Percentiles rank a stretch among this genome's conserved stretches.
These are phyloP conservation scores for Apophysomyces ossiformis DNA, from an alignment of 371 early-diverging fungal species.

Conservation along the genomic window DNA sequence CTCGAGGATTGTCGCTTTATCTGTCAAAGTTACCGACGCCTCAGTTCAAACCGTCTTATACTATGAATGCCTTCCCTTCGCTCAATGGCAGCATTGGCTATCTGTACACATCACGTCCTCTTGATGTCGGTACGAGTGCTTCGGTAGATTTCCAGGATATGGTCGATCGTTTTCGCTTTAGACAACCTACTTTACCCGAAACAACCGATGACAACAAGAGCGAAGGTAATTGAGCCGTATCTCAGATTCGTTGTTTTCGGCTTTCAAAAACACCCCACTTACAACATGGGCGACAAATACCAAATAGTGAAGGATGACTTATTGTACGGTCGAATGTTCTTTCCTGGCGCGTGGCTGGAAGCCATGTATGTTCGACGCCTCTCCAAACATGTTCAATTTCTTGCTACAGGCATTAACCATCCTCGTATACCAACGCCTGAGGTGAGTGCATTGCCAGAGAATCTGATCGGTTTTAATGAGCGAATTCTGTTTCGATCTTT, in stretches of 20 bases:
- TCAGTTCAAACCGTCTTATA: slow-evolving; percentile 78
- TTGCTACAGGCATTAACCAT: slow-evolving; percentile 75
- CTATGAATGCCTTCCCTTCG: slow-evolving; percentile 69
- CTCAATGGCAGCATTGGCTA: slow-evolving; percentile 82
- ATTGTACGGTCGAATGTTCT: slow-evolving; percentile 75
- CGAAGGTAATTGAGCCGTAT: slow-evolving; percentile 12
- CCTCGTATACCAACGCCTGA: slow-evolving; percentile 57
- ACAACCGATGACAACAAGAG: not conserved
- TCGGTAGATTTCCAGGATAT: slow-evolving; percentile 63
- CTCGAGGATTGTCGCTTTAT: slow-evolving; percentile 71
- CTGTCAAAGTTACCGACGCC: slow-evolving; percentile 77
- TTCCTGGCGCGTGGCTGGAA: slow-evolving; percentile 80
- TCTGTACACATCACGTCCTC: slow-evolving; percentile 74
- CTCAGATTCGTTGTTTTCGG: not conserved
- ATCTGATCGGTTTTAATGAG: not conserved
- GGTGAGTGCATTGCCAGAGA: slow-evolving; percentile 35
- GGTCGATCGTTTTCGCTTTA: slow-evolving; percentile 61
- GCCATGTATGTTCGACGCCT: slow-evolving; percentile 72
- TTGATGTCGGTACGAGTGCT: slow-evolving; percentile 66
- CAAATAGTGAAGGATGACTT: slow-evolving; percentile 54
- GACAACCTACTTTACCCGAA: not conserved
- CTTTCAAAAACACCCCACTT: not conserved
- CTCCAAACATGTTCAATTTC: slow-evolving; percentile 62
- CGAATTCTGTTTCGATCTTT: slow-evolving; percentile 8
- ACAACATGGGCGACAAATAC: not conserved